A percentile compares a stretch with the other conserved stretches of the same genome.
Evolutionary conservation across 139 green algal species (phyloP).

Genomic region (Micromonas commoda): DNA sequence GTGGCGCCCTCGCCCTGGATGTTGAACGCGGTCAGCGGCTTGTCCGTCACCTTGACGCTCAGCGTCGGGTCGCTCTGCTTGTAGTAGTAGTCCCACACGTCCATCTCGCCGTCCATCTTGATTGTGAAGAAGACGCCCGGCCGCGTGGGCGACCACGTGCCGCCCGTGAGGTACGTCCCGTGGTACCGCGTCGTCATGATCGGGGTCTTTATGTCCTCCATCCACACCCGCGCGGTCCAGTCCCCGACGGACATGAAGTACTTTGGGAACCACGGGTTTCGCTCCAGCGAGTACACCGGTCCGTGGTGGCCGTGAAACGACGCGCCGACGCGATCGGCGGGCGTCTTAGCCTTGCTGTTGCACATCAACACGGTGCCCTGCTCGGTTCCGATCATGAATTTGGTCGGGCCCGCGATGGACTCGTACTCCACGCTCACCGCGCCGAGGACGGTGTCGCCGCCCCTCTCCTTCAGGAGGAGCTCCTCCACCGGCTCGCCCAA

Average conservation of each 20-base stretch:
- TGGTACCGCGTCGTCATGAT: constrained; percentile 81
- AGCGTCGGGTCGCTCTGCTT: constrained; percentile 82
- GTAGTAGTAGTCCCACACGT: constrained; percentile 87
- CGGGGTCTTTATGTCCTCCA: constrained; percentile 79
- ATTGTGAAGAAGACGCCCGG: constrained; percentile 80
- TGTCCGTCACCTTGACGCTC: constrained; percentile 45
- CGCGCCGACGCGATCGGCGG: constrained; percentile 67
- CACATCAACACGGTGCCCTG: constrained; percentile 69
- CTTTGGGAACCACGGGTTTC: constrained; percentile 85
- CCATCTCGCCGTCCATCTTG: constrained; percentile 68
- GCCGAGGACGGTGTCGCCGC: constrained; percentile 18
- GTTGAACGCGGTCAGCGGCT: constrained; percentile 57
- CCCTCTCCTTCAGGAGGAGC: constrained; percentile 63
- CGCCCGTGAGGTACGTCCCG: constrained; percentile 65
- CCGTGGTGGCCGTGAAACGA: constrained; percentile 74
- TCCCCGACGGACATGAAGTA: constrained; percentile 86
- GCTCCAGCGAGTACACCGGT: constrained; percentile 66
- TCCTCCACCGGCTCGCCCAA: constrained; percentile 61
- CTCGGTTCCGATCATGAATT: constrained; percentile 92
- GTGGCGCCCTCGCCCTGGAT: no score
- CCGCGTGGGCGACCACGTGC: constrained; percentile 62
- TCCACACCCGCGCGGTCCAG: constrained; percentile 86
- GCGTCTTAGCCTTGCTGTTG: constrained; percentile 89
- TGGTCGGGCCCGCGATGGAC: constrained; percentile 72
- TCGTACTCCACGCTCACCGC: constrained; percentile 70